Percentiles rank a stretch among this genome's conserved stretches.
These are phyloP conservation scores for Sanguinoderma infundibulare DNA, from an alignment of 1,284 basidiomycete genomes.

Conservation along the genomic window DNA sequence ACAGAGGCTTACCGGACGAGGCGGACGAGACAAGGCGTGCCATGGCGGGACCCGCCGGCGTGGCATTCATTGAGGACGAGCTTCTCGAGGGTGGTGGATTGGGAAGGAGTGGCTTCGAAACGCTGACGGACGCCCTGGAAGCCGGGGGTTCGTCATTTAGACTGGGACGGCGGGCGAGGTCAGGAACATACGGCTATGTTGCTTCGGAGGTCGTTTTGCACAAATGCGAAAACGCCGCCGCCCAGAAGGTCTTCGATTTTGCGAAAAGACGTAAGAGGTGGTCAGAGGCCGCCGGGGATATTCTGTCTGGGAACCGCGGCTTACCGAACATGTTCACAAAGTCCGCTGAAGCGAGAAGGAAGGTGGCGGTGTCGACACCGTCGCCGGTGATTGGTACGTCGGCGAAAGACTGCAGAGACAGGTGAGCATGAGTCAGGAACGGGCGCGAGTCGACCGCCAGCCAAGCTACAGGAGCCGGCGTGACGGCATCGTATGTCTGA, in stretches of 20 bases:
- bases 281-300: no score
- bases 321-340: slow-evolving; percentile 90
- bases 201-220: slow-evolving; percentile 88
- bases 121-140: slow-evolving; percentile 81
- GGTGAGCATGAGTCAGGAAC: slow-evolving; percentile 8
- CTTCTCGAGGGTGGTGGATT: slow-evolving; percentile 78
- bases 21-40: slow-evolving; percentile 75
- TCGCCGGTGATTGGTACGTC: slow-evolving; percentile 79
- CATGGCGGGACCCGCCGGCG: slow-evolving; percentile 51
- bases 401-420: slow-evolving; percentile 72
- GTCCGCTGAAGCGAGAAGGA: slow-evolving; percentile 91
- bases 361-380: slow-evolving; percentile 84
- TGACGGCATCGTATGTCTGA: slow-evolving; percentile 14
- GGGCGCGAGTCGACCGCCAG: slow-evolving; percentile 5
- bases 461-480: slow-evolving; percentile 21
- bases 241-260: slow-evolving; percentile 80
- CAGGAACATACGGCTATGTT: slow-evolving; percentile 76
- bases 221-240: slow-evolving; percentile 86
- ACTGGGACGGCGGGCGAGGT: background rate
- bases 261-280: slow-evolving; percentile 2
- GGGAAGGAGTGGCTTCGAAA: slow-evolving; percentile 56
- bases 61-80: slow-evolving; percentile 70
- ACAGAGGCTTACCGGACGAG: slow-evolving; percentile 67
- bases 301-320: slow-evolving; percentile 26
- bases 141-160: slow-evolving; percentile 2